Evolutionary conservation across 768 basidiomycete species (phyloP).

Genomic region (Lentinula sp.): DNA sequence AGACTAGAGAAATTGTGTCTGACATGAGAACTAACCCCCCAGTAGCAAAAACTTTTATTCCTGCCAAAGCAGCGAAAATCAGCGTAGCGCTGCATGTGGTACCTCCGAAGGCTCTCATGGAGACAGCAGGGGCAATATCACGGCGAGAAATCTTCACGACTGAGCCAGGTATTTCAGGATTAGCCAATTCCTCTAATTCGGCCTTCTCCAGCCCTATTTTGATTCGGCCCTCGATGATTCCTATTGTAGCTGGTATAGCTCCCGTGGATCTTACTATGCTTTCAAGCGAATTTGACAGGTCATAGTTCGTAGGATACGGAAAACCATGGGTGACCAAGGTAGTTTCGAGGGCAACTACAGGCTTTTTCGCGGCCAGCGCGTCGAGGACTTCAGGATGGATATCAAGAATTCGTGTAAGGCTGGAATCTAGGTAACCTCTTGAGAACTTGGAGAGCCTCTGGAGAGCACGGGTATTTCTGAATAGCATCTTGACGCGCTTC

Average conservation of each 20-base stretch:
- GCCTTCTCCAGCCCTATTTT: slow-evolving; percentile 71
- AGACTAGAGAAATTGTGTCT: not conserved
- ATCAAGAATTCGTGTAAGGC: slow-evolving; percentile 40
- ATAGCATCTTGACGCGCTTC: not conserved
- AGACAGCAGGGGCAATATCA: slow-evolving; percentile 74
- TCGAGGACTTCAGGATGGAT: slow-evolving; percentile 80
- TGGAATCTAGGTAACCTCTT: not conserved
- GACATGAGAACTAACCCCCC: slow-evolving; percentile 59
- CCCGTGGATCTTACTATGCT: slow-evolving; percentile 65
- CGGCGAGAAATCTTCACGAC: slow-evolving; percentile 69
- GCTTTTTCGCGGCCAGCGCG: slow-evolving; percentile 56
- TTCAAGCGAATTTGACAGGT: slow-evolving; percentile 69
- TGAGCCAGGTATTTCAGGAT: slow-evolving; percentile 30
- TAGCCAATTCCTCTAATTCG: slow-evolving; percentile 68
- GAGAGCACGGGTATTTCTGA: not conserved
- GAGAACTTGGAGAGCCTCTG: not conserved
- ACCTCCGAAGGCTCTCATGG: slow-evolving; percentile 68
- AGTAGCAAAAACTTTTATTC: slow-evolving; percentile 90
- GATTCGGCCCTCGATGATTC: slow-evolving; percentile 72
- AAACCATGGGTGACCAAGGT: slow-evolving; percentile 92
- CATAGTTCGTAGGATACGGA: slow-evolving; percentile 72
- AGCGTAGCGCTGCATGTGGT: slow-evolving; percentile 73
- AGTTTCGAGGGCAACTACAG: slow-evolving; percentile 89
- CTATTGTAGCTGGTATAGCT: slow-evolving; percentile 89
- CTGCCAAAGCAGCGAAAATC: slow-evolving; percentile 71